Evolutionary conservation across 495 filamentous ascomycete genomes (phyloP).

Genomic region (Schizothecium vesticola): DNA sequence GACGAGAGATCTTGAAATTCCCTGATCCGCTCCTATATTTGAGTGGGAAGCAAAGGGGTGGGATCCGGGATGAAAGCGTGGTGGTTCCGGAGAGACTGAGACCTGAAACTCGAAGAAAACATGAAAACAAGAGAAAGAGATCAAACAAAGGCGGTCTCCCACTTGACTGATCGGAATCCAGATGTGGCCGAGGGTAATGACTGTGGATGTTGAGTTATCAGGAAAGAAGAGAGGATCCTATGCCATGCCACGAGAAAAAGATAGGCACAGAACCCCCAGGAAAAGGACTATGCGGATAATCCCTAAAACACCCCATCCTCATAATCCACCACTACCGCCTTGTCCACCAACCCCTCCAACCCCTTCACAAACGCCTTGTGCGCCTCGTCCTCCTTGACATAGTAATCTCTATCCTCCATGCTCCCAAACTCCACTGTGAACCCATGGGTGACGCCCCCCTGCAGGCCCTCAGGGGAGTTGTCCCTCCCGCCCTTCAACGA

Average conservation of each 20-base stretch:
- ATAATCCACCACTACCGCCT: constrained; percentile 44
- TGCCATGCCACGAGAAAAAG: no score
- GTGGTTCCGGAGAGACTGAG: no score
- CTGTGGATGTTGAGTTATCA: no score
- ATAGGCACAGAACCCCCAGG: no score
- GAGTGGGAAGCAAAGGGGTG: no score
- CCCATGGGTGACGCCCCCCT: constrained; percentile 56
- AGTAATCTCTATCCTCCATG: constrained; percentile 53
- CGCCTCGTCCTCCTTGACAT: constrained; percentile 44
- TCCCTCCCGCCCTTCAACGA: constrained; percentile 55
- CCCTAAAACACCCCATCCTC: constrained; percentile 29
- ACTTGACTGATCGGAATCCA: no score
- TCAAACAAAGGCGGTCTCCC: no score
- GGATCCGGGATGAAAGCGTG: not conserved
- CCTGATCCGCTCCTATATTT: not conserved
- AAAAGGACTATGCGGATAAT: no score
- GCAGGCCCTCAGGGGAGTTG: constrained; percentile 58
- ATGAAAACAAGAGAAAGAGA: no score
- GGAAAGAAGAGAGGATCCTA: no score
- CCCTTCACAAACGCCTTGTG: constrained; percentile 44
- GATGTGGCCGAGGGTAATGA: no score
- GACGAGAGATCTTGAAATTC: not conserved
- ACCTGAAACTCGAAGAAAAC: no score
- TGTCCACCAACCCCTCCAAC: constrained; percentile 31
- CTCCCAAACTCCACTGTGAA: constrained; percentile 60